Percentiles rank a stretch among this genome's conserved stretches.
Conservation (phyloP, 2,329 filamentous ascomycete species). For the Fusarium sp. region DNA sequence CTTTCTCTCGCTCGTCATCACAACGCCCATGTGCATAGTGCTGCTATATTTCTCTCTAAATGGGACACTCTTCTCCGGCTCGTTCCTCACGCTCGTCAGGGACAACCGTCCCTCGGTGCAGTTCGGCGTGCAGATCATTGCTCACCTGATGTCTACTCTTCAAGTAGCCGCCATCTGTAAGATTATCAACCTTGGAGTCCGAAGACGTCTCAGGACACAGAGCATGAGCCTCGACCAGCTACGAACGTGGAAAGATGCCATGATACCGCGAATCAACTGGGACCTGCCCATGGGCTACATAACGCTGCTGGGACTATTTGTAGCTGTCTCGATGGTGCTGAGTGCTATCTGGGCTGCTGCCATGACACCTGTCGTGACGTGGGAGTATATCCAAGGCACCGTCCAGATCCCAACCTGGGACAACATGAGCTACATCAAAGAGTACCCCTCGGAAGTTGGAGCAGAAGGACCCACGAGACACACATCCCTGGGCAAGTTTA, state of each 20-base stretch:
- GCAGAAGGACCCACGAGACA: conserved; percentile 24
- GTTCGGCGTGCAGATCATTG: conserved; percentile 10
- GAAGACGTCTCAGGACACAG: conserved; percentile 10
- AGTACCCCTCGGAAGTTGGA: conserved; percentile 39
- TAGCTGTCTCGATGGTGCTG: conserved; percentile 18
- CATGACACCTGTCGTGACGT: conserved; percentile 35
- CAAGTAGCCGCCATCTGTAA: conserved; percentile 6
- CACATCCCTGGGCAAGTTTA: conserved; percentile 35
- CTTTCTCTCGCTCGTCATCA: conserved; percentile 16
- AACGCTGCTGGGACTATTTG: neutral
- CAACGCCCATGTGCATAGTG: conserved; percentile 8
- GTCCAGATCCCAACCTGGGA: conserved; percentile 37
- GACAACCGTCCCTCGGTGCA: conserved; percentile 5
- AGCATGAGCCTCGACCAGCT: conserved; percentile 23
- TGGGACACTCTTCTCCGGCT: conserved; percentile 9
- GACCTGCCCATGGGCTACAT: conserved; percentile 14
- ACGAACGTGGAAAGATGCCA: conserved; percentile 20
- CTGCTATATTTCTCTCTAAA: conserved; percentile 13
- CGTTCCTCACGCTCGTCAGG: conserved; percentile 1
- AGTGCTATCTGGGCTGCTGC: conserved; percentile 38
- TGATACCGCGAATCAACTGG: conserved; percentile 21
- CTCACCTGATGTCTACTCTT: conserved; percentile 9
- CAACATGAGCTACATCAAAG: conserved; percentile 33
- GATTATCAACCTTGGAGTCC: conserved; percentile 15
- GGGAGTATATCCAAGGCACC: conserved; percentile 1